These are phyloP conservation scores for Hygrophorus pudorinus DNA, from an alignment of 768 basidiomycete genomes.

Conservation along the genomic window DNA sequence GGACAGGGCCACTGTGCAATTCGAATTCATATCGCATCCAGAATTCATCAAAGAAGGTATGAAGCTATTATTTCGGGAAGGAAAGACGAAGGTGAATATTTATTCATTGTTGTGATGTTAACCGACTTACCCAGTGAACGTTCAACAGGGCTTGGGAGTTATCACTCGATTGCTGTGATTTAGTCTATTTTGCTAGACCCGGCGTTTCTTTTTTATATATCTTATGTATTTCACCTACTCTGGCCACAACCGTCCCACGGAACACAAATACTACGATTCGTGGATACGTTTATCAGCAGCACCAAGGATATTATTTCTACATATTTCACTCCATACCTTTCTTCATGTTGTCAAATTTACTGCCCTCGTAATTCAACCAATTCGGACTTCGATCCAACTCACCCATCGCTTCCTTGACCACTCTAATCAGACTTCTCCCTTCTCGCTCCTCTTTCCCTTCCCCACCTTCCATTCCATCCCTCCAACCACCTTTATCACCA, in stretches of 20 bases:
- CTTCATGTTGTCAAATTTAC: conserved; percentile 73
- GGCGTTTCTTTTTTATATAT: neutral
- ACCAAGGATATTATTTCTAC: no score
- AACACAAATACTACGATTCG: no score
- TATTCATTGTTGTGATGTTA: neutral
- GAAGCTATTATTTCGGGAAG: conserved; percentile 90
- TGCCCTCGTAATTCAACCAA: conserved; percentile 71
- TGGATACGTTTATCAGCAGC: no score
- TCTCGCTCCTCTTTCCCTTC: conserved; percentile 66
- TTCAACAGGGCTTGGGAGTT: conserved; percentile 59
- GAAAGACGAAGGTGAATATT: conserved; percentile 76
- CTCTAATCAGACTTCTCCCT: conserved; percentile 59
- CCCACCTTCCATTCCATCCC: conserved; percentile 68
- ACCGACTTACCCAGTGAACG: conserved; percentile 7
- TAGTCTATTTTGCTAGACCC: neutral
- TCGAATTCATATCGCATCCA: conserved; percentile 88
- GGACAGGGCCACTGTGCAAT: conserved; percentile 87
- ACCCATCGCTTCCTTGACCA: conserved; percentile 75
- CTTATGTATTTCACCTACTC: no score
- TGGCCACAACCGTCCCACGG: no score
- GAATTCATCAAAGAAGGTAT: conserved; percentile 91
- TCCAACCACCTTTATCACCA: conserved; percentile 62
- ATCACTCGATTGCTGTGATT: conserved; percentile 55
- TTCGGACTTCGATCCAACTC: conserved; percentile 59
- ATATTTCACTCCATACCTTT: conserved; percentile 42